These are phyloP conservation scores for Inga leiocalycina DNA, from an alignment of 306 rosid genomes.

Conservation along the genomic window DNA sequence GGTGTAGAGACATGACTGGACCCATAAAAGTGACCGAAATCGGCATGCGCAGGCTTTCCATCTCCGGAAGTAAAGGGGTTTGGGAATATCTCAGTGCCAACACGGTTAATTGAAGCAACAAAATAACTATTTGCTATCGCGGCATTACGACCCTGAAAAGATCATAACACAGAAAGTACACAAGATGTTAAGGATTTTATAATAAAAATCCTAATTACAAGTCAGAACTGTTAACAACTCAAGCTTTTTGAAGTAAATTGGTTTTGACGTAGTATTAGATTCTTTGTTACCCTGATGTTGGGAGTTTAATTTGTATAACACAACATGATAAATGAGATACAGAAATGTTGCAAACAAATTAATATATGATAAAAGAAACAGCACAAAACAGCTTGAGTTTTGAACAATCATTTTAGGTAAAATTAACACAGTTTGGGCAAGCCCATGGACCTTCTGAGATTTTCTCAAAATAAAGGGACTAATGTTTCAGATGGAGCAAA, in stretches of 20 bases:
- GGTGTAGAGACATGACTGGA: constrained; percentile 87
- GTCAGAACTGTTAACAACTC: neutral
- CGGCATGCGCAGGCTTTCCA: constrained; percentile 79
- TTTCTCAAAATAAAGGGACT: neutral
- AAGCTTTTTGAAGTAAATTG: neutral
- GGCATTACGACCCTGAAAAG: constrained; percentile 5
- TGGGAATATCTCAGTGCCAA: constrained; percentile 51
- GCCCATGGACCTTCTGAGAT: neutral
- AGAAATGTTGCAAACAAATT: neutral
- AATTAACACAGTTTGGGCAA: neutral
- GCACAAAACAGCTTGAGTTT: neutral
- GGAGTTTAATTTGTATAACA: neutral
- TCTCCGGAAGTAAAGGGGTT: constrained; percentile 87
- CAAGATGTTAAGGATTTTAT: neutral
- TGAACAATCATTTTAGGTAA: neutral
- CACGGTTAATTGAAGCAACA: neutral
- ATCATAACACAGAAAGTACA: neutral
- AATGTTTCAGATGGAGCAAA: neutral
- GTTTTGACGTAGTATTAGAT: neutral
- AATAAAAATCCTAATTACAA: neutral
- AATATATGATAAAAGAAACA: neutral
- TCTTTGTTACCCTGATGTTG: neutral
- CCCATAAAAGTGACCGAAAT: constrained; percentile 91
- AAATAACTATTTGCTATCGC: constrained; percentile 22
- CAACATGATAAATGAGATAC: neutral